Base-by-base conservation (phyloP, 2,329 filamentous ascomycete genomes). In the Seiridium cupressi region DNA sequence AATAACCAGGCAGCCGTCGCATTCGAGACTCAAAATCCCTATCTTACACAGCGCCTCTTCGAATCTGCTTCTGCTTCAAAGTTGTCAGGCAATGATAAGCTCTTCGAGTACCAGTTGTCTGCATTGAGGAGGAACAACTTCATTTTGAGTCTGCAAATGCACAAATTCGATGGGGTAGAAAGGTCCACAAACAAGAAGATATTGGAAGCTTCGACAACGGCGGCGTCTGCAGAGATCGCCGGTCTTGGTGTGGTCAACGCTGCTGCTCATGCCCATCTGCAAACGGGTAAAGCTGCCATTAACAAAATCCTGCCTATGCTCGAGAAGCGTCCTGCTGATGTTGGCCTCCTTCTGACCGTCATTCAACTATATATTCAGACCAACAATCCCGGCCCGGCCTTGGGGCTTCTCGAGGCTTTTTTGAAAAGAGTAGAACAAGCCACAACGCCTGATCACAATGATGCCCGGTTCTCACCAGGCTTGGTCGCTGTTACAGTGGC, bases 381-480 rank as follows among this genome's bases (percentile, higher is more conserved):
- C 46, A 85, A 88, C 51, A 92, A 94, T 70, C 82, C 86, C 35
- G 88, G 84, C 36, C 87, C 89, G 3, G 94, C 94, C 4, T 84
- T 93, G 42, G 79, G 82, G n/a, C 80, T 92, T 5, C 79, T 97
- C 2, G 90, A 96, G 70, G 79, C 84, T 1, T 93, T 95, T 70
- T 84, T 97, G 59, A 83, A 83, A 63, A 84, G 84, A 8, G 81
- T 97, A 1, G 91, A 94, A 67, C 76, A 85, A 53, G 86, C 85
- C 3, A 80, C 73, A 5, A 77, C 79, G 0, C 70, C 81, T 2
- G 79, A 83, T 13, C 81, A 89, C 60, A 80, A 86, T 60, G 87
- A 93, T 66, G 85, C 90, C 34, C 89, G 93, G 9, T 95, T 89
- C 73, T 89, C 92, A 34, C 94, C 95, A 0, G 94, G 94, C 2